Evolutionary conservation across 768 basidiomycete species (phyloP).

Genomic region (Leccinum obscurum): DNA sequence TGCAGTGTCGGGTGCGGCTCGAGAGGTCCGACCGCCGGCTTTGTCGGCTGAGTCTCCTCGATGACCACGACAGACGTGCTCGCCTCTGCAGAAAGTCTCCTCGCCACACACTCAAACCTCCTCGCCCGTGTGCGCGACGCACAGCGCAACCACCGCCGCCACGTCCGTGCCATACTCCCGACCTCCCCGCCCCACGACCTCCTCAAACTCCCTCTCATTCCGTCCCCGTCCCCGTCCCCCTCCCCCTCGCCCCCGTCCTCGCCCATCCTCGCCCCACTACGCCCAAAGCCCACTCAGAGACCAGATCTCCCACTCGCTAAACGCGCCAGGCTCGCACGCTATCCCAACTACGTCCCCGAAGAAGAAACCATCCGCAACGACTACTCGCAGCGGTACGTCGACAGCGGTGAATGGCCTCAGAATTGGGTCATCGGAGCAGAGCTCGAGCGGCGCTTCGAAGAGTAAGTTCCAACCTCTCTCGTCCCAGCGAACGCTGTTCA

Average conservation of each 20-base stretch:
- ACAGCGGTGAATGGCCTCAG: conserved; percentile 91
- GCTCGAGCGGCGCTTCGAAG: conserved; percentile 86
- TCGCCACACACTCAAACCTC: conserved; percentile 61
- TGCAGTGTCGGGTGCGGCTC: not conserved
- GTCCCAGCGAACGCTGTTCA: not conserved
- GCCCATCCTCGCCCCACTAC: conserved; percentile 33
- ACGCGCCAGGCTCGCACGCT: conserved; percentile 66
- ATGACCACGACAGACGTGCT: conserved; percentile 48
- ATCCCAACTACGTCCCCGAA: conserved; percentile 82
- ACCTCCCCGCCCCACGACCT: conserved; percentile 54
- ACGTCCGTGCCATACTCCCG: conserved; percentile 54
- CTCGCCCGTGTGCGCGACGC: conserved; percentile 54
- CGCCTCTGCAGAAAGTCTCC: conserved; percentile 61
- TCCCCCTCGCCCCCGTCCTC: conserved; percentile 51
- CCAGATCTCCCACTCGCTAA: conserved; percentile 67
- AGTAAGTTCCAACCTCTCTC: conserved; percentile 56
- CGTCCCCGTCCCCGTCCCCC: conserved; percentile 54
- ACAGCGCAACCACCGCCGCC: conserved; percentile 58
- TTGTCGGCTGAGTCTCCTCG: conserved; percentile 18
- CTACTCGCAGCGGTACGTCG: conserved; percentile 88
- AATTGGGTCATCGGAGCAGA: conserved; percentile 91
- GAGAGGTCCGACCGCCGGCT: too few species aligned
- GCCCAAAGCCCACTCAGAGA: conserved; percentile 40
- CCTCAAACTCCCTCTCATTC: conserved; percentile 55
- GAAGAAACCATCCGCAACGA: conserved; percentile 98